Evolutionary conservation across 2,329 filamentous ascomycete species (phyloP).

Genomic region (Raffaelea albimanens): DNA sequence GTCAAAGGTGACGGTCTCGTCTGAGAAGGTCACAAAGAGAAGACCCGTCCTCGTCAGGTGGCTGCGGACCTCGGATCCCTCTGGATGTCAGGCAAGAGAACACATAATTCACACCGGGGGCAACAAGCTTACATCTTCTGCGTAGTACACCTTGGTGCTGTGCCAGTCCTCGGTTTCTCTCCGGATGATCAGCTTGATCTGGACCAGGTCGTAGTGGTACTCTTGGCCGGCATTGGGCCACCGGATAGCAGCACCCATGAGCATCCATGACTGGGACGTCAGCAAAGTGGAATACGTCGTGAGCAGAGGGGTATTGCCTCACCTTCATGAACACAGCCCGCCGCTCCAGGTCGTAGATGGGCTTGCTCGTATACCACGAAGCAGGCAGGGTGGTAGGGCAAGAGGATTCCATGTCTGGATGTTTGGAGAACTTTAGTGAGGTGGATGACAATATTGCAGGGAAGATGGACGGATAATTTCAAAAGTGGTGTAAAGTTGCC

Average conservation of each 20-base stretch:
- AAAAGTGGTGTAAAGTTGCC: too few relatives aligned
- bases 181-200: not conserved
- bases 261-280: conserved; percentile 2
- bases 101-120: not conserved
- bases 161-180: not conserved
- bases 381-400: conserved; percentile 2
- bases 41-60: conserved; percentile 5
- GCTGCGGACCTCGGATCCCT: conserved; percentile 1
- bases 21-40: conserved; percentile 4
- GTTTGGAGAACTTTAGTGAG: too few relatives aligned
- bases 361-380: conserved; percentile 5
- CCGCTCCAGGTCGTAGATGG: conserved; percentile 1
- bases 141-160: not conserved
- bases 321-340: conserved; percentile 5
- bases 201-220: not conserved
- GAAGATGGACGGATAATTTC: too few relatives aligned
- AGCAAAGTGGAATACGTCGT: not conserved
- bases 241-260: not conserved
- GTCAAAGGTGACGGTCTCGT: not conserved
- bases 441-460: too few relatives aligned
- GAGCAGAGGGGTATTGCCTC: too few relatives aligned
- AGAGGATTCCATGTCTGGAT: not conserved
- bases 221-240: conserved; percentile 1
- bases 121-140: not conserved
- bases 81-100: not conserved